Evolutionary conservation across 2,329 filamentous ascomycete genomes (phyloP), one percentile per base, ranked within the genome.

Genomic region (Phialemonium atrogriseum): DNA sequence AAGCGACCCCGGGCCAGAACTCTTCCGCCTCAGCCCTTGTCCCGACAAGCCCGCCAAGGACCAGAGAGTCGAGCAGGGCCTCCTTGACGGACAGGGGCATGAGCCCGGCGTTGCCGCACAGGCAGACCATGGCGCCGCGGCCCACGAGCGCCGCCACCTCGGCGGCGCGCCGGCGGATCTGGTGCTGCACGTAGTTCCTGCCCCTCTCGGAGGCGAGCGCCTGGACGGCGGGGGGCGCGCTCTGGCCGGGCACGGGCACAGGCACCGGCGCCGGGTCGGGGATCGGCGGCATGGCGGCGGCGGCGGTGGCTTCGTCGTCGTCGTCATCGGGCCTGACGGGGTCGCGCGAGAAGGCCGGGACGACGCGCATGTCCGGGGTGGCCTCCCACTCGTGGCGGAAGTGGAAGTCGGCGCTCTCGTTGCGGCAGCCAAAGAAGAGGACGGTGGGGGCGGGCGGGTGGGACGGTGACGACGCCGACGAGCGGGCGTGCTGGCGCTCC

Each of bases 361-460:
- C 48, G 7, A 68, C 48, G 1, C 45, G 30, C 5, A 68, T 27
- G 2, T 43, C 27, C 27, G 39, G 24, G 12, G 45, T 26, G 5
- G 34, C 24, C 2, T 60, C 47, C 87, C 87, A 95, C 40, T 96
- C 88, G 0, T 78, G 55, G 5, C 65, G 56, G 52, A 91, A 98
- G 59, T 87, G 88, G 57, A 75, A 95, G 52, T 98, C 91, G 0
- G 80, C 73, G 0, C 61, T 47, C 9, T 65, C 59, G 46, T 84
- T 93, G 19, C 91, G 78, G 42, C 84, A 86, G 9, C 91, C 91
- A 43, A 86, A 96, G 55, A 96, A 80, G 2, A 98, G 64, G 1
- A 84, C 45, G 4, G 68, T 67, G 0, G 63, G 60, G 5, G 62
- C 66, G 7, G 19, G 12, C n/a, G n/a, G n/a, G n/a, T 6, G 28